These are phyloP conservation scores for Suhomyces atakaporum DNA, from an alignment of 1,139 yeast species.

Conservation along the genomic window DNA sequence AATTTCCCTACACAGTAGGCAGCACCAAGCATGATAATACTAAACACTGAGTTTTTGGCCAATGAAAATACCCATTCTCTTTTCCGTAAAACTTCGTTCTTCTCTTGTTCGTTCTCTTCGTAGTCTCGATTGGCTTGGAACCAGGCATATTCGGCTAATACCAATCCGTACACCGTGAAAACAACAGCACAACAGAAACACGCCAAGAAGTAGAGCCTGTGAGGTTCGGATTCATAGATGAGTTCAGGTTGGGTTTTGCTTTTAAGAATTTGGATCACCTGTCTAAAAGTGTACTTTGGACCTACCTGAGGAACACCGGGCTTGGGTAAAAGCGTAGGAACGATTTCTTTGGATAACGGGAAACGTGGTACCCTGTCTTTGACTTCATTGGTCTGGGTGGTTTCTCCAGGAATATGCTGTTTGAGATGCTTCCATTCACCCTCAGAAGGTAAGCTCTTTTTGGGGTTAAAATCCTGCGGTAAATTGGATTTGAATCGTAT, in stretches of 20 bases:
- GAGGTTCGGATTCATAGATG: constrained; percentile 83
- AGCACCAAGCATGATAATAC: constrained; percentile 41
- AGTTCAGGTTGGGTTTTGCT: constrained; percentile 66
- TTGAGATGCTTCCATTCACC: constrained; percentile 50
- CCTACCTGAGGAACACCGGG: constrained; percentile 77
- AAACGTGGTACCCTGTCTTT: constrained; percentile 59
- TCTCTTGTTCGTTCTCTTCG: constrained; percentile 56
- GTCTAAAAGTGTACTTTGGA: constrained; percentile 55
- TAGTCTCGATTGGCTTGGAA: constrained; percentile 59
- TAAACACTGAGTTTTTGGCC: constrained; percentile 34
- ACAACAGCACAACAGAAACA: constrained; percentile 71
- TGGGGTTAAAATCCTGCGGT: constrained; percentile 30
- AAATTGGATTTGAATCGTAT: constrained; percentile 29
- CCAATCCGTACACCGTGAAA: constrained; percentile 65
- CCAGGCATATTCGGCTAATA: constrained; percentile 60
- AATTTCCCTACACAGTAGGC: constrained; percentile 49
- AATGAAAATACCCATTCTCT: constrained; percentile 42
- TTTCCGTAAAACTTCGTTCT: constrained; percentile 34
- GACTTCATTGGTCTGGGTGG: constrained; percentile 48
- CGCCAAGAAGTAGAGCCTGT: constrained; percentile 68
- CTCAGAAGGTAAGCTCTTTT: constrained; percentile 33
- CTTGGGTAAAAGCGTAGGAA: constrained; percentile 69
- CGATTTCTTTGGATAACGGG: constrained; percentile 65
- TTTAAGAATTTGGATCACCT: constrained; percentile 62
- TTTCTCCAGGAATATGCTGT: constrained; percentile 64